Evolutionary conservation across 2,329 filamentous ascomycete species (phyloP), one percentile per base, ranked within the genome.

Genomic region (Ramularia endophylla): DNA sequence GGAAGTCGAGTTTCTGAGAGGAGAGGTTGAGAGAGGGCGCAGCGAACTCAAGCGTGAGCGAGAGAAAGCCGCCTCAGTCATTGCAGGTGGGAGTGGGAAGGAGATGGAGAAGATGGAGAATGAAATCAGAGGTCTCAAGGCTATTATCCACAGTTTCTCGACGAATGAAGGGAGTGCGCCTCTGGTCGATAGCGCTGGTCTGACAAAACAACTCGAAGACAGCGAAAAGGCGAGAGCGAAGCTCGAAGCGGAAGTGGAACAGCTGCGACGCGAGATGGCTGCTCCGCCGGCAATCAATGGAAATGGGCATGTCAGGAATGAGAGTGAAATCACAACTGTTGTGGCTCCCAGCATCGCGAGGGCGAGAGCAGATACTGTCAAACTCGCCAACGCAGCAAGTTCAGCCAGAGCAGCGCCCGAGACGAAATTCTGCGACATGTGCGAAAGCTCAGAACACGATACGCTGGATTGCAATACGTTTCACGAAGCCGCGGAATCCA

Each of bases 61-160:
- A 18, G 90, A 95, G 59, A 92, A 92, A 64, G 79, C 81, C 4
- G 80, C 79, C 2, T 76, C 77, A 9, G 72, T 73, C 3, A 59
- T 78, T 42, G 61, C 65, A 44, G 60, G 61, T 28, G 36, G 52
- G 40, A 53, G 64, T 9, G 40, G 53, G 31, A 87, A 87, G 63
- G 88, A 95, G 50, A 66, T 97, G 20, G 88, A 94, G 60, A 85
- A 94, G 60, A 92, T 94, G 61, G 90, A 98, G 57, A 92, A 98
- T 56, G 92, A 98, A 69, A 97, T 98, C 58, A 79, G 90, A 48
- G 92, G 92, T 34, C 75, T 98, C 51, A 98, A 97, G 66, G 90
- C 92, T 31, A 97, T 98, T 60, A 97, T 98, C 46, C 90, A 97
- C 66, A 95, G 87, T 13, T 73, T 98, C 27, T 95, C 88, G 62